These are phyloP conservation scores for Trichosporon asahii DNA, from an alignment of 1,284 basidiomycete genomes.

Conservation along the genomic window DNA sequence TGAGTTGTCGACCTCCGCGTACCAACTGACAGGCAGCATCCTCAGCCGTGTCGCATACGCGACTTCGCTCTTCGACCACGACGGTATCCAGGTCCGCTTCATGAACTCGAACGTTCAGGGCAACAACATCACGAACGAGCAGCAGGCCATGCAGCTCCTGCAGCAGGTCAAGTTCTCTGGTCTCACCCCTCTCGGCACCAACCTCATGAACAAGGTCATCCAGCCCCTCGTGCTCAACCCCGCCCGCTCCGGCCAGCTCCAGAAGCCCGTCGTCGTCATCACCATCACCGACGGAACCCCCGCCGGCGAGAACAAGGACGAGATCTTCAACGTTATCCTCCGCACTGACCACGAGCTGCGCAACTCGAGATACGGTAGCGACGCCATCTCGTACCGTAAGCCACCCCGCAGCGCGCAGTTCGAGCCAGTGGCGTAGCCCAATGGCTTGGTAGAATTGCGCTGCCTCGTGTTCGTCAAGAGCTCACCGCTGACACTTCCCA, in stretches of 20 bases:
- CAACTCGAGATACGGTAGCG: slow-evolving; percentile 51
- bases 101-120: slow-evolving; percentile 54
- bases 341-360: slow-evolving; percentile 46
- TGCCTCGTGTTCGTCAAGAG: background rate
- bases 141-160: slow-evolving; percentile 49
- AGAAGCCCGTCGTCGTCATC: slow-evolving; percentile 55
- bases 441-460: background rate
- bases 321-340: slow-evolving; percentile 51
- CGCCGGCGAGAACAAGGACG: slow-evolving; percentile 51
- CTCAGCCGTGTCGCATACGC: slow-evolving; percentile 52
- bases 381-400: slow-evolving; percentile 53
- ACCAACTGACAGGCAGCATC: slow-evolving; percentile 33
- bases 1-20: slow-evolving; percentile 21
- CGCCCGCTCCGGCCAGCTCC: slow-evolving; percentile 43
- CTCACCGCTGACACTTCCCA: slow-evolving; percentile 16
- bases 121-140: slow-evolving; percentile 52
- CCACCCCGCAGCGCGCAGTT: background rate
- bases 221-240: slow-evolving; percentile 53
- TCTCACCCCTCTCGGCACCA: slow-evolving; percentile 53
- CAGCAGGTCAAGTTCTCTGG: slow-evolving; percentile 54
- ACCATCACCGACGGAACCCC: slow-evolving; percentile 52
- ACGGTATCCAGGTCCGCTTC: slow-evolving; percentile 55
- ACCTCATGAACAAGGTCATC: slow-evolving; percentile 52
- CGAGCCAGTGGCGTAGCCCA: background rate
- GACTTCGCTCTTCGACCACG: slow-evolving; percentile 53